A percentile compares a stretch with the other conserved stretches of the same genome.
Evolutionary conservation across 1,284 basidiomycete species (phyloP).

Genomic region (Marasmius tenuissimus): DNA sequence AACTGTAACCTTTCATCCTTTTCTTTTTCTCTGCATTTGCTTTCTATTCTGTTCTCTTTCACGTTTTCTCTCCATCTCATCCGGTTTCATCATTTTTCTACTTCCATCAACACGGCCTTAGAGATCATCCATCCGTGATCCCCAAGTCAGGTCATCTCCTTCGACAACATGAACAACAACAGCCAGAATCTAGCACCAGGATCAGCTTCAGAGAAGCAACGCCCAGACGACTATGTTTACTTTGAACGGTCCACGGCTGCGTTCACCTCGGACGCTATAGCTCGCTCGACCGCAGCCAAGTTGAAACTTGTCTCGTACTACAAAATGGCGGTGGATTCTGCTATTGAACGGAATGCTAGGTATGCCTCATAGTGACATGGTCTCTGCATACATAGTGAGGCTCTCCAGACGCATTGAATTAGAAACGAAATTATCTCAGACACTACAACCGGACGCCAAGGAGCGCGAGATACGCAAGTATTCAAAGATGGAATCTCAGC

Average conservation of each 20-base stretch:
- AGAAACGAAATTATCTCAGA: slow-evolving; percentile 85
- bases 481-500: slow-evolving; percentile 89
- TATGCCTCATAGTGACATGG: slow-evolving; percentile 21
- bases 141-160: slow-evolving; percentile 19
- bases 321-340: slow-evolving; percentile 69
- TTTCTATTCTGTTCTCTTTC: neutral
- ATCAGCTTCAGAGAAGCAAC: slow-evolving; percentile 3
- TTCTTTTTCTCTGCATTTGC: neutral
- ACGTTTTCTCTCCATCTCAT: neutral
- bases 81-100: slow-evolving; percentile 20
- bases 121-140: slow-evolving; percentile 26
- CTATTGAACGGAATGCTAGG: slow-evolving; percentile 57
- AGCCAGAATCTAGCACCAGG: slow-evolving; percentile 11
- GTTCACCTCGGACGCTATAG: slow-evolving; percentile 87
- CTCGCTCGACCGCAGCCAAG: slow-evolving; percentile 93
- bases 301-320: slow-evolving; percentile 98
- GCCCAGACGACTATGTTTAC: slow-evolving; percentile 80
- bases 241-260: slow-evolving; percentile 86
- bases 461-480: slow-evolving; percentile 90
- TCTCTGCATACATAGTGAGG: slow-evolving; percentile 10
- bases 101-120: slow-evolving; percentile 25
- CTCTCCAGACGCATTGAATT: slow-evolving; percentile 81
- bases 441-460: slow-evolving; percentile 79
- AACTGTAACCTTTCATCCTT: neutral
- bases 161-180: slow-evolving; percentile 16